Base-by-base conservation (phyloP, 352 stramenopile genomes). In the Phytopythium cucurbitacearum region DNA sequence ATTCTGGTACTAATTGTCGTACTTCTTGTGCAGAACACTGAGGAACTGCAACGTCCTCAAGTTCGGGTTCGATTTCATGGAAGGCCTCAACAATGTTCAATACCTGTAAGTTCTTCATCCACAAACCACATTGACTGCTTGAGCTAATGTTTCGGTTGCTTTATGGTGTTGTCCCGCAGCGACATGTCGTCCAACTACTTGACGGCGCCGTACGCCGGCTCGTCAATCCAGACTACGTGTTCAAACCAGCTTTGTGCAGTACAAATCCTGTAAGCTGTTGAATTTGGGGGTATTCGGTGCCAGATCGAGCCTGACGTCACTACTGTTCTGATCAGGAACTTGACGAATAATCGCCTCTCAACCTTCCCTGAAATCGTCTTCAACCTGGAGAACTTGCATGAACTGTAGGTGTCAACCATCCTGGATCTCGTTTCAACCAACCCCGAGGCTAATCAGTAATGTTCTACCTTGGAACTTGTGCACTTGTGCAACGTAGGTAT, bases 161-260 rank as follows among this genome's bases (percentile, higher is more conserved):
- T 37, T 52, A 35, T 10, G 21, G 28, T 56, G 21, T 21, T 41
- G 36, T 47, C 7, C 10, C 33, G 5, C 55, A 85, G 73, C 8
- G 68, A 81, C 57, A 5, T 85, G 15, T 76, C 67, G 6, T 64
- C 54, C 0, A 81, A 80, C 51, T 52, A 51, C 7, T 36, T 85
- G n/a, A 69, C 56, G 4, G 60, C 64, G 3, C 50, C 69, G 9
- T 79, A 77, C 33, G 65, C 56, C 47, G 64, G 67, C 0, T 65
- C 60, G 21, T 63, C 52, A 0, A 37, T 53, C 16, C 28, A 60
- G 12, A 59, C 15, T 6, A 48, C 42, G 15, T 74, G 62, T 15
- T 59, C 60, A 4, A 70, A 65, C 35, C 35, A 58, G 33, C 54
- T 65, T 12, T 80, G 64, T 21, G 45, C 37, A 4, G 13, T 75